Evolutionary conservation across 768 basidiomycete species (phyloP).

Genomic region (Russula foetens): DNA sequence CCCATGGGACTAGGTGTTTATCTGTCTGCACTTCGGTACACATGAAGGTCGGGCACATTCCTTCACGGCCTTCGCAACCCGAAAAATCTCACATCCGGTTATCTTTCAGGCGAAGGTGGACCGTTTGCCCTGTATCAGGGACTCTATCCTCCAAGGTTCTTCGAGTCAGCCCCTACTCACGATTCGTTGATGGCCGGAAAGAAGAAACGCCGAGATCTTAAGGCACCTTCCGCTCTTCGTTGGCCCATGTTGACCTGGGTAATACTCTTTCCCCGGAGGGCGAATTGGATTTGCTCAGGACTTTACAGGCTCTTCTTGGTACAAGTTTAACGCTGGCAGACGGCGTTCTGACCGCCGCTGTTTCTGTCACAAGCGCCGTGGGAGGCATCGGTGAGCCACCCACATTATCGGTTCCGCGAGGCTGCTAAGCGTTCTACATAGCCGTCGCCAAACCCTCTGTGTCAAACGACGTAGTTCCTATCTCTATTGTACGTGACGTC

Average conservation of each 20-base stretch:
- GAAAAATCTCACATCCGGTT: conserved; percentile 1
- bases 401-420: background rate
- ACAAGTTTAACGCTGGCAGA: conserved; percentile 62
- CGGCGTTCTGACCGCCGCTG: conserved; percentile 60
- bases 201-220: conserved; percentile 2
- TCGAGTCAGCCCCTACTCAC: conserved; percentile 17
- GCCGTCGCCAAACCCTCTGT: conserved; percentile 49
- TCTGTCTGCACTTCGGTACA: conserved; percentile 43
- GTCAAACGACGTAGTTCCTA: conserved; percentile 38
- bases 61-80: background rate
- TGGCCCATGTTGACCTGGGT: conserved; percentile 55
- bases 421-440: background rate
- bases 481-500: conserved; percentile 44
- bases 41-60: conserved; percentile 34
- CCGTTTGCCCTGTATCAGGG: conserved; percentile 57
- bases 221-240: conserved; percentile 25
- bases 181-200: conserved; percentile 19
- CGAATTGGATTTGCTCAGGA: background rate
- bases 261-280: conserved; percentile 1
- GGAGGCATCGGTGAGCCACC: conserved; percentile 39
- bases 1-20: conserved; percentile 34
- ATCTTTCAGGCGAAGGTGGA: conserved; percentile 50
- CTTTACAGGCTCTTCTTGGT: conserved; percentile 46
- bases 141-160: conserved; percentile 40
- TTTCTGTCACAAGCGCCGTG: conserved; percentile 61